A percentile compares a stretch with the other conserved stretches of the same genome.
These are phyloP conservation scores for Candida taoyuanica DNA, from an alignment of 805 yeast genomes.

Conservation along the genomic window DNA sequence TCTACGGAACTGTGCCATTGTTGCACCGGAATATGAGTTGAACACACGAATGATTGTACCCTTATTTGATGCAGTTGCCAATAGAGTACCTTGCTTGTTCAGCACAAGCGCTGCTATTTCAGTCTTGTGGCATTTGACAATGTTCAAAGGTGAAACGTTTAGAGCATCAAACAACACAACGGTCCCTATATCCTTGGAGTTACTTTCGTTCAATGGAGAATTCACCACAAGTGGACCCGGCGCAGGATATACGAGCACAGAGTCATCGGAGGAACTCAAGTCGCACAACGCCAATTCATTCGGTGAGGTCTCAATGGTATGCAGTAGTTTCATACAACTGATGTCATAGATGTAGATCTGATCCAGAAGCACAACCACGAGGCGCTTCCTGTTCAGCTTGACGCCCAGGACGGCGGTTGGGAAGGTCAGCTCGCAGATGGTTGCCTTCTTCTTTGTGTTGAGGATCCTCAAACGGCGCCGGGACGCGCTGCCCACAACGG, in stretches of 20 bases:
- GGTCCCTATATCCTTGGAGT: conserved; percentile 14
- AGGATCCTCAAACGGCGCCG: conserved; percentile 60
- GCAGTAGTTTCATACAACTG: conserved; percentile 78
- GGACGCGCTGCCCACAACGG: conserved; percentile 62
- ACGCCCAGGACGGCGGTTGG: conserved; percentile 71
- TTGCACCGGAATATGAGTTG: conserved; percentile 49
- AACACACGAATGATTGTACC: conserved; percentile 90
- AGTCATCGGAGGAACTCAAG: conserved; percentile 38
- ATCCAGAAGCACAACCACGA: conserved; percentile 71
- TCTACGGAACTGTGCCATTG: conserved; percentile 69
- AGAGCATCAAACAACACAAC: conserved; percentile 77
- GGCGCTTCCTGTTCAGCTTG: conserved; percentile 74
- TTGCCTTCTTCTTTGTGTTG: conserved; percentile 63
- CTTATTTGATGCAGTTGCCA: conserved; percentile 86
- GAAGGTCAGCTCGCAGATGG: conserved; percentile 85
- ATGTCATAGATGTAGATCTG: conserved; percentile 88
- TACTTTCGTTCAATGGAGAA: conserved; percentile 15
- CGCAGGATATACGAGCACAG: conserved; percentile 53
- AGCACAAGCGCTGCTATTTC: conserved; percentile 64
- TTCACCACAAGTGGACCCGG: conserved; percentile 30
- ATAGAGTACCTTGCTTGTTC: conserved; percentile 68
- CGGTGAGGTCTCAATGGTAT: conserved; percentile 56
- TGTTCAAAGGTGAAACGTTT: conserved; percentile 69
- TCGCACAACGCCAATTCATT: conserved; percentile 34
- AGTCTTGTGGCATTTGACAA: conserved; percentile 82